Base-by-base conservation (phyloP, 345 rosid genomes). In the Iberis pinnata region DNA sequence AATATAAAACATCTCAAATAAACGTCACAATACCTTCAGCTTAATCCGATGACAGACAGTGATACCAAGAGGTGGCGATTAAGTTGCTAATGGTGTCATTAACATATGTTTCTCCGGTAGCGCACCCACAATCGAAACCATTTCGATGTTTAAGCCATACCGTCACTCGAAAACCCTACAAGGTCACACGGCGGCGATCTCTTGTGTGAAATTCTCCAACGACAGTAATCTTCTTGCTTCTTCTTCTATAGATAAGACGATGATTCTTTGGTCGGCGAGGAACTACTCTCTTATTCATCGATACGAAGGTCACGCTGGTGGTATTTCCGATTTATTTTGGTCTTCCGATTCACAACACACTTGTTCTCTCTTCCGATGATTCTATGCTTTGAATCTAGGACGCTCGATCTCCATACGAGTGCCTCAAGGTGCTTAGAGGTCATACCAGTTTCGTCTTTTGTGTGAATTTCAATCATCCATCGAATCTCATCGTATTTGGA, bases 351-450 rank as follows among this genome's bases (percentile, higher is more conserved):
- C 96, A 20, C 98, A 81, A 68, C 85, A 92, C 73, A 83, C 89
- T 57, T 92, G 96, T 68, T 88, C 98, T 41, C n/a, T 93, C 95
- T 40, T 88, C 98, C 25, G 97, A 92, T 42, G 98, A 92, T 45
- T 78, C 80, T 29, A 59, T 95, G 51, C 81, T 92, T 63, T 96
- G 98, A 57, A 92, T 92, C 70, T 92, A 96, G 98, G 85, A 81
- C 12, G 75, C 98, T 4, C 84, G 88, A 5, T 18, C 86, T 56
- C 88, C 95, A 1, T 85, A 84, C 45, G 98, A 92, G 6, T 83
- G 89, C 64, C 83, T 88, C 36, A 83, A 88, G 58, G 81, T 80
- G 70, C 90, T 92, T 17, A 71, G 70, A 43, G 97, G 95, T 17
- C 96, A 92, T 72, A 54, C 81, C 32, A 76, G 74, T 40, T 63